Evolutionary conservation across 768 basidiomycete species (phyloP).

Genomic region (Mycena haematopus): DNA sequence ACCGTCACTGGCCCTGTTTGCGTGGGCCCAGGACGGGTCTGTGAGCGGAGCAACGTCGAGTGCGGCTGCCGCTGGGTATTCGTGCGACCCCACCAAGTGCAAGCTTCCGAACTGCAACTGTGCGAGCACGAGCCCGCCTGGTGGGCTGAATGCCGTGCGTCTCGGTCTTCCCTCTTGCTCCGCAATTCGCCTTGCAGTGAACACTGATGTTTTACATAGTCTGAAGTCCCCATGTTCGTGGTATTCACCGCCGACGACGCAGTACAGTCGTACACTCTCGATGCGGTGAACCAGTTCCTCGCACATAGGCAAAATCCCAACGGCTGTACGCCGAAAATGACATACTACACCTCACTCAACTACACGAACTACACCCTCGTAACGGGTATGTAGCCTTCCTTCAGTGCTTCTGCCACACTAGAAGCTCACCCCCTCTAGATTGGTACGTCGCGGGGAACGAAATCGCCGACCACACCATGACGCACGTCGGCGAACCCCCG

Average conservation of each 20-base stretch:
- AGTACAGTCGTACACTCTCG: constrained; percentile 76
- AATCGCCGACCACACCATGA: constrained; percentile 88
- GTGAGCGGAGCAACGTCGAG: constrained; percentile 62
- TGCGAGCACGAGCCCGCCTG: constrained; percentile 75
- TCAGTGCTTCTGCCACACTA: neutral
- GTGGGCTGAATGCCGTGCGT: constrained; percentile 68
- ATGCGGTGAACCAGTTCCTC: constrained; percentile 77
- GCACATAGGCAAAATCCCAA: constrained; percentile 79
- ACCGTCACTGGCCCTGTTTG: constrained; percentile 33
- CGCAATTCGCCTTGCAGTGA: too few relatives aligned
- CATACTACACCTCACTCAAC: constrained; percentile 73
- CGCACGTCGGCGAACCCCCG: constrained; percentile 71
- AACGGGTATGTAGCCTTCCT: constrained; percentile 46
- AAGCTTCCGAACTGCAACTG: constrained; percentile 75
- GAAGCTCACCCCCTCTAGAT: constrained; percentile 59
- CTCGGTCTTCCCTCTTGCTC: neutral
- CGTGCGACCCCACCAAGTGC: constrained; percentile 70
- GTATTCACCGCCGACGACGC: constrained; percentile 83
- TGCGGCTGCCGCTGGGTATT: constrained; percentile 66
- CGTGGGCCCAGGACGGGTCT: constrained; percentile 47
- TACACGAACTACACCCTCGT: constrained; percentile 82
- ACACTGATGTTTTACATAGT: constrained; percentile 38
- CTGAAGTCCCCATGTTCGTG: constrained; percentile 68
- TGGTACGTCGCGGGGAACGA: constrained; percentile 87
- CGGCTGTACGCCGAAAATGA: constrained; percentile 77